Base-by-base conservation (phyloP, 164 flowering plant genomes). In the Piper betle region DNA sequence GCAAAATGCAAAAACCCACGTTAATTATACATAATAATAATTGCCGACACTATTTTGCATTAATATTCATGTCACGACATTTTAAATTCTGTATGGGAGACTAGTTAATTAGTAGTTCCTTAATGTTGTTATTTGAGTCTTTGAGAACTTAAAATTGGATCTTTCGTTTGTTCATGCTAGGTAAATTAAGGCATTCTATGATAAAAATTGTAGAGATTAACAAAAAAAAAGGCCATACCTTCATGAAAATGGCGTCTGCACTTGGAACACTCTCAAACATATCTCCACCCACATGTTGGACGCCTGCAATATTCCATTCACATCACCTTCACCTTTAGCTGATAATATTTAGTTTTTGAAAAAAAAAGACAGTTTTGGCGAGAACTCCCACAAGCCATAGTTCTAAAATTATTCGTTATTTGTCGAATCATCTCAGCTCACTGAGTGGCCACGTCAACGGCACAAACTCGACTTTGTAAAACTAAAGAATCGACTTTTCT, bases 211-310 rank as follows among this genome's bases (percentile, higher is more conserved):
- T 42, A 42, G 11, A 42, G 33, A 25, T 25, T 25, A 25, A 25
- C 33, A 16, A 53, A 25, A 53, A 9, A 53, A 18, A 17, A 55
- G 20, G 6, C 11, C 59, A 19, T 37, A 72, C 79, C 79, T 75
- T 78, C 69, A 75, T 68, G 65, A 78, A 75, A 55, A 74, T 68
- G 54, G 76, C 78, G 11, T 77, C 78, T 46, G 66, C 78, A 43
- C 17, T 48, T 38, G 1, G 15, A 5, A 25, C 61, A 25, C 50
- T 46, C 9, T 10, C 50, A 46, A 46, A 46, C 50, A 46, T 46
- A 15, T 46, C 50, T 46, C 50, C 50, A 46, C 50, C 50, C 10
- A 46, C 50, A 46, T 46, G 50, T 46, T 46, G 15, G 15, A 46
- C 50, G 50, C 50, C 50, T 46, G 50, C 50, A 46, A 46, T 46